Conservation (phyloP, 2,329 filamentous ascomycete genomes). For the Colletotrichum trifolii region DNA sequence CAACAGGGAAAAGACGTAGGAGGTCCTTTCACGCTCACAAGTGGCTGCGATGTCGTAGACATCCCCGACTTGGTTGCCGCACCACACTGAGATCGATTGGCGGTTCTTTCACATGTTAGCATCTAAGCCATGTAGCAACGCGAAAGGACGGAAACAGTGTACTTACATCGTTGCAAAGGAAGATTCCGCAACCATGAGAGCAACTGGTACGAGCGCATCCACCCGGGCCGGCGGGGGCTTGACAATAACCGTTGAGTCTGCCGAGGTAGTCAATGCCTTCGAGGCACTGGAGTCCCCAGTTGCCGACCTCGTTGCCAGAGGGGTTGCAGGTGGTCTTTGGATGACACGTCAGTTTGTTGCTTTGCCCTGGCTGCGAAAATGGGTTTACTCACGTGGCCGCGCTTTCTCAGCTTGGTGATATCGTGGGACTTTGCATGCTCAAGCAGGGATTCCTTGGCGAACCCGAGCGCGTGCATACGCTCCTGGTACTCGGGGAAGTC, state of each 20-base stretch:
- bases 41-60: constrained; percentile 3
- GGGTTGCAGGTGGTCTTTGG: constrained; percentile 7
- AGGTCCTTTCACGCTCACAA: constrained; percentile 2
- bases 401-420: constrained; percentile 1
- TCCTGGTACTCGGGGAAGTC: constrained; percentile 7
- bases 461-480: background rate
- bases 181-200: constrained; percentile 1
- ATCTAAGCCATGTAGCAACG: background rate
- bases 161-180: constrained; percentile 5
- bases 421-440: background rate
- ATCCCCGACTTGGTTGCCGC: constrained; percentile 7
- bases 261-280: constrained; percentile 5
- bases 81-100: constrained; percentile 1
- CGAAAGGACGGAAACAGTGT: background rate
- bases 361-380: background rate
- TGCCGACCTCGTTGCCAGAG: constrained; percentile 1
- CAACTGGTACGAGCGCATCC: constrained; percentile 2
- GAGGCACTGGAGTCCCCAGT: constrained; percentile 6
- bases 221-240: background rate
- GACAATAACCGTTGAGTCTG: constrained; percentile 4
- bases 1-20: background rate
- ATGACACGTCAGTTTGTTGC: background rate
- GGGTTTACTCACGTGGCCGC: background rate
- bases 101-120: background rate
- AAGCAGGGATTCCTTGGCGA: constrained; percentile 4